Conservation (phyloP, 768 basidiomycete genomes). For the Melanogaster broomeanus region DNA sequence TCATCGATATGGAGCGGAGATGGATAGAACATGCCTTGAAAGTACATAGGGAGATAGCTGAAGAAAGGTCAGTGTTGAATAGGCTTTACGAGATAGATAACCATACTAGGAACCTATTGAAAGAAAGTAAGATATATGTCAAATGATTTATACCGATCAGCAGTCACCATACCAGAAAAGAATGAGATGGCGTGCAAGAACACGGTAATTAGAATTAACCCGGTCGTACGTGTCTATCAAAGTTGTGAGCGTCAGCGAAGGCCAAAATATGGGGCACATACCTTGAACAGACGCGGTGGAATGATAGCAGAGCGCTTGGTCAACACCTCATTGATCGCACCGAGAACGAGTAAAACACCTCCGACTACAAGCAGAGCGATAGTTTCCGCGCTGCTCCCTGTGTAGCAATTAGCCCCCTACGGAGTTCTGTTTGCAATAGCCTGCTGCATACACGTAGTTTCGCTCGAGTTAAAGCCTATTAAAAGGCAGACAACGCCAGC, state of each 20-base stretch:
- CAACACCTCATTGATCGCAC: slow-evolving; percentile 34
- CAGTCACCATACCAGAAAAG: slow-evolving; percentile 28
- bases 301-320: slow-evolving; percentile 39
- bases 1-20: neutral
- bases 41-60: slow-evolving; percentile 43
- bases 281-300: slow-evolving; percentile 41
- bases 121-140: neutral
- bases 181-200: slow-evolving; percentile 38
- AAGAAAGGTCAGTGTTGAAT: slow-evolving; percentile 4
- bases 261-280: slow-evolving; percentile 1
- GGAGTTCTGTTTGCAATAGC: neutral
- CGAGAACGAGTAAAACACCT: slow-evolving; percentile 28
- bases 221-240: slow-evolving; percentile 39
- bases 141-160: neutral
- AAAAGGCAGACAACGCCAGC: slow-evolving; percentile 38
- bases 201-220: slow-evolving; percentile 27
- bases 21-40: slow-evolving; percentile 27
- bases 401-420: neutral
- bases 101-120: slow-evolving; percentile 28
- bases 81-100: neutral
- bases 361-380: slow-evolving; percentile 41
- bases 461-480: slow-evolving; percentile 39
- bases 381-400: slow-evolving; percentile 33
- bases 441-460: slow-evolving; percentile 30
- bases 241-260: neutral